Evolutionary conservation across 208 protist species (phyloP), one percentile per base, ranked within the genome.

Genomic region (Acanthamoeba culbertsoni): DNA sequence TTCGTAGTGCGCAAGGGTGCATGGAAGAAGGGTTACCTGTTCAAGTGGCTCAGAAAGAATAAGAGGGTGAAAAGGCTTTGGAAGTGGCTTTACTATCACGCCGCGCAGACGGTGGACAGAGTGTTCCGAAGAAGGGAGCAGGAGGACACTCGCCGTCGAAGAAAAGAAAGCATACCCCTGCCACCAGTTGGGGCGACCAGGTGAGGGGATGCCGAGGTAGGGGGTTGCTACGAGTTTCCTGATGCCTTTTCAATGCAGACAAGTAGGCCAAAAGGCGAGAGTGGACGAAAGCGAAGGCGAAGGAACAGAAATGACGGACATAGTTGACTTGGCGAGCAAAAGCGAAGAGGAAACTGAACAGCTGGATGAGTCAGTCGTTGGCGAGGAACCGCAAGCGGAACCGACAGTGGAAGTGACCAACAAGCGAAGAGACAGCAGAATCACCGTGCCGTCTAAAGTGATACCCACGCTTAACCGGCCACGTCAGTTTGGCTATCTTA

Each of bases 21-120:
- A 35, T 89, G 79, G 79, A 89, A 89, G 79, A 89, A 89, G 55
- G 79, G 79, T 4, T 89, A 89, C 51, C 46, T 89, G 4, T 65
- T 89, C 79, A 89, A 89, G 55, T 65, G 0, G 79, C 33, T 89
- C 14, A 8, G 55, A 3, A 89, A 65, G 55, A 89, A 89, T 23
- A 37, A 33, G 51, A 43, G 26, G 31, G 14, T 57, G 37, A 89
- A 45, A 51, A 59, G 65, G 55, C 79, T 59, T n/a, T 12, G 51
- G 31, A 89, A 68, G 51, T 89, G 79, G 79, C n/a, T 65, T 20
- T 14, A 65, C 37, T 35, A 43, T 31, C 46, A 82, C 7, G 53
- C 45, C 6, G 43, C 46, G 71, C 33, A 20, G 71, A 18, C 71
- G 26, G 0, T 82, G 26, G 53, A 82, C 42, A 28, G 8, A 18